Conservation (phyloP, 2,329 filamentous ascomycete species). For the Paracoccidioides lutzii region DNA sequence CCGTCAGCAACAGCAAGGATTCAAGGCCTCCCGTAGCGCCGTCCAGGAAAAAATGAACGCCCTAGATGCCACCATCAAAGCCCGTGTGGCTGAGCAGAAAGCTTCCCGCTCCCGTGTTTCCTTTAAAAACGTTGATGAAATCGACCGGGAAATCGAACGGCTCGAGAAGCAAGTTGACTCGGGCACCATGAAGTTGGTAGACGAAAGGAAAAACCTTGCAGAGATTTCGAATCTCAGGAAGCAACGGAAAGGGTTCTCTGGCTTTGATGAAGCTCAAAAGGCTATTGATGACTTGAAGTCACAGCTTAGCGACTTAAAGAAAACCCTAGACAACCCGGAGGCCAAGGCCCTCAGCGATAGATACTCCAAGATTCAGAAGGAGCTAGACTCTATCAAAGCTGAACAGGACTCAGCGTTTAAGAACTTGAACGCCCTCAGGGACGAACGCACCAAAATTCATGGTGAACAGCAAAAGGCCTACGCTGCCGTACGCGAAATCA, state of each 20-base stretch:
- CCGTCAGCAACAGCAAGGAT: constrained; percentile 70
- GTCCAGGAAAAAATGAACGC: constrained; percentile 86
- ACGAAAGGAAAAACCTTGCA: constrained; percentile 84
- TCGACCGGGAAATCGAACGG: constrained; percentile 67
- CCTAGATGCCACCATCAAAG: constrained; percentile 78
- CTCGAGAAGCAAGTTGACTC: constrained; percentile 78
- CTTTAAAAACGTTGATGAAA: constrained; percentile 78
- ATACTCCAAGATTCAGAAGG: constrained; percentile 72
- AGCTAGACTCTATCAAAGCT: constrained; percentile 80
- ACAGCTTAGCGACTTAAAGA: constrained; percentile 79
- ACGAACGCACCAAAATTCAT: constrained; percentile 73
- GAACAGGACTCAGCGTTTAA: constrained; percentile 88
- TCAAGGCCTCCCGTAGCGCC: constrained; percentile 66
- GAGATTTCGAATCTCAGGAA: constrained; percentile 77
- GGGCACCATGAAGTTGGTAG: constrained; percentile 86
- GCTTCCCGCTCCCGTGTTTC: constrained; percentile 62
- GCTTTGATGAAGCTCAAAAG: constrained; percentile 76
- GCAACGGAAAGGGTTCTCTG: constrained; percentile 78
- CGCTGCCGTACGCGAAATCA: constrained; percentile 66
- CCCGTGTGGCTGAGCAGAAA: constrained; percentile 77
- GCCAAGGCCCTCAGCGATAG: constrained; percentile 75
- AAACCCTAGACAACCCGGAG: constrained; percentile 82
- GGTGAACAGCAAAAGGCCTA: constrained; percentile 80
- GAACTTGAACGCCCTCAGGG: constrained; percentile 68
- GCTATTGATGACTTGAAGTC: constrained; percentile 75